Evolutionary conservation across 2,329 filamentous ascomycete species (phyloP).

Genomic region (Phyllosticta citribraziliensis): DNA sequence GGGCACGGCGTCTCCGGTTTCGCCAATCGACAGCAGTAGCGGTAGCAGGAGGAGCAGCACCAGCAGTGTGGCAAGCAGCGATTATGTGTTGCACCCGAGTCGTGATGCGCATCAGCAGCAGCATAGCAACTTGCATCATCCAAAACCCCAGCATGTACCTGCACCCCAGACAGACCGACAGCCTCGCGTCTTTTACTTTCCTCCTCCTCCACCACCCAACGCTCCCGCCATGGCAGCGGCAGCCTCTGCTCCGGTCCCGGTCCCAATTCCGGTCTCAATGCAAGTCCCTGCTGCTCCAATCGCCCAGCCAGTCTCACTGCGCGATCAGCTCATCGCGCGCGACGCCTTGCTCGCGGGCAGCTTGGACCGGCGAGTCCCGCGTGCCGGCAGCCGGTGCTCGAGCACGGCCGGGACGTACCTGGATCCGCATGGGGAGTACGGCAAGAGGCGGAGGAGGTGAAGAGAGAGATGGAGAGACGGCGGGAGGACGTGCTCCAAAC

Average conservation of each 20-base stretch:
- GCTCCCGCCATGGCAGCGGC: background rate
- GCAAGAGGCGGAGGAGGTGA: constrained; percentile 3
- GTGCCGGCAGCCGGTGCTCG: background rate
- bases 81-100: background rate
- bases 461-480: no score
- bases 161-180: background rate
- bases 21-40: background rate
- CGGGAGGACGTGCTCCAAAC: no score
- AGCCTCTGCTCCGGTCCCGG: background rate
- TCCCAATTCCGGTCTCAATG: background rate
- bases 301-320: background rate
- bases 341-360: background rate
- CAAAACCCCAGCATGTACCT: background rate
- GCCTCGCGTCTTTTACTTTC: background rate
- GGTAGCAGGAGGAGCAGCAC: background rate
- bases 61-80: background rate
- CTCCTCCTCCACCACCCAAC: background rate
- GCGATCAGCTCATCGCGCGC: background rate
- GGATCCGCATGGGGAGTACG: constrained; percentile 1
- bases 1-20: background rate
- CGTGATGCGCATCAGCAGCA: background rate
- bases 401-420: constrained; percentile 1
- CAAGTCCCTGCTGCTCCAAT: background rate
- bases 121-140: background rate
- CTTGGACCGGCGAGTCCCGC: background rate